Evolutionary conservation across 2,329 filamentous ascomycete genomes (phyloP), one percentile per base, ranked within the genome.

Genomic region (Helminthosporium solani): DNA sequence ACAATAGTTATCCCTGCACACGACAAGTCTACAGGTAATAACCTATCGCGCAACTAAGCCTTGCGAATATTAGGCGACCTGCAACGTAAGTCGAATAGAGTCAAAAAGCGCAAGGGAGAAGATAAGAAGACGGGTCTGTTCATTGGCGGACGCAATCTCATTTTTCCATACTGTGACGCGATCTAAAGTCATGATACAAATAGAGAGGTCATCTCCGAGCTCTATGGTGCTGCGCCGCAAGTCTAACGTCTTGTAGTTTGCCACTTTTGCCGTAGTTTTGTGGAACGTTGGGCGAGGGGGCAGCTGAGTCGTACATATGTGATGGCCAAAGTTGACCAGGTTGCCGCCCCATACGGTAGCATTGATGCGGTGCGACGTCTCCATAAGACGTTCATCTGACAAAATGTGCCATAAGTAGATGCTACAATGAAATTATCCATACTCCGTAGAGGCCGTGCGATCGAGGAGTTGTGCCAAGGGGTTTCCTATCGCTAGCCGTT

Each of bases 1-100:
- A 25, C 23, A 25, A n/a, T n/a, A n/a, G n/a, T 25, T 25, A 5
- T 9, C 23, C 5, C 23, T 25, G 23, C 28, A 31, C 28, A n/a
- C 28, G 28, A 31, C 28, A 31, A n/a, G 25, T 12, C 25, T 7
- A 7, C 23, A n/a, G n/a, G n/a, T n/a, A n/a, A n/a, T n/a, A n/a
- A n/a, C n/a, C n/a, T 25, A 25, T 25, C 23, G 23, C 23, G 9
- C 23, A 39, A 21, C 33, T 19, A 35, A 35, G 39, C 39, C 30
- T 33, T 21, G 16, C 16, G 27, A 23, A 6, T n/a, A 41, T 44
- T 44, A 40, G 30, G 35, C 37, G 34, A 33, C 19, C 28, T 36
- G 43, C 21, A 34, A 11, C n/a, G 28, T n/a, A 33, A 21, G 20
- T 40, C 33, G 9, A 36, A 23, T 41, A 41, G 7, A 41, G 40